Base-by-base conservation (phyloP, 495 filamentous ascomycete genomes). In the Penicillium ochrochloron region DNA sequence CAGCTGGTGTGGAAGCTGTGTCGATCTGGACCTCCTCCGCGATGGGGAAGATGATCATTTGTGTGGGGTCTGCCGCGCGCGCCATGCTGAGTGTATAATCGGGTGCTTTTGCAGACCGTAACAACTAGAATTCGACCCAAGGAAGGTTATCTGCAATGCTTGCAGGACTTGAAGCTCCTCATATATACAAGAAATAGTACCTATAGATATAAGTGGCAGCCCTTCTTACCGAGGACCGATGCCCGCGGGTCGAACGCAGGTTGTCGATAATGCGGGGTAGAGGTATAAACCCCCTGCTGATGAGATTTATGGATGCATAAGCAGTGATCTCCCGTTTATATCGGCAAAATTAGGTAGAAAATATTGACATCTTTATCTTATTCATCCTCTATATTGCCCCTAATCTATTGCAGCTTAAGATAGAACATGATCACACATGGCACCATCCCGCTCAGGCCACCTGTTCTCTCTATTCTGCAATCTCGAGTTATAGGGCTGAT, bases 11-110 rank as follows among this genome's bases (percentile, higher is more conserved):
- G 14, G 67, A 68, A 29, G 60, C 34, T 11, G 59, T 44, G 35
- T 73, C 70, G 57, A 75, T 65, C 14, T 65, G 53, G 29, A 63
- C 9, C 3, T 54, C 41, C 33, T 66, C 59, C 59, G 69, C 58
- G 59, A 74, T 68, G 44, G 70, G 64, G 41, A 76, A 60, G 57
- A 68, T 59, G 63, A 70, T 63, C 68, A 69, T 76, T 33, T 70
- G 65, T 21, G 73, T 75, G 66, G 72, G 69, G 61, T 60, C 62
- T 56, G 69, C 71, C 52, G 71, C 50, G 61, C 66, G 59, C 42
- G 60, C 56, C 61, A 66, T 67, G 27, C 37, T 41, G 62, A 54
- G 31, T 35, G 37, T 56, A 37, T 9, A 55, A 8, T 12, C 3
- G 39, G 23, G 19, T 42, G 41, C 37, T 61, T 31, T 9, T n/a